Evolutionary conservation across 2,329 filamentous ascomycete species (phyloP).

Genomic region (Dactylellina leptospora): DNA sequence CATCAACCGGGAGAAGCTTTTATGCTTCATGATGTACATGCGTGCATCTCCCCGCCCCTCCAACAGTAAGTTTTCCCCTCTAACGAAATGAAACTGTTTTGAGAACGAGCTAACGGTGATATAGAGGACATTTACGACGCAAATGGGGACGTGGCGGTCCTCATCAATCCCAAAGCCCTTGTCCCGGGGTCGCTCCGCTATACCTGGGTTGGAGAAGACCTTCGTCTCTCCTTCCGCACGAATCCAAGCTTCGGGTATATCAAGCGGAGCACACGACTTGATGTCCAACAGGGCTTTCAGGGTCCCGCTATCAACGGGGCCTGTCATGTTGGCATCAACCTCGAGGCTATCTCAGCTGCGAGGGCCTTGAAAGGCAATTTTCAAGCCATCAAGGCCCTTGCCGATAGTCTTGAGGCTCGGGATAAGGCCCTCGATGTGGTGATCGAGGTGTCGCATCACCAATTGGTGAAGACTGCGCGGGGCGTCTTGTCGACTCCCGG

Average conservation of each 20-base stretch:
- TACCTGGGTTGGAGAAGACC: constrained; percentile 1
- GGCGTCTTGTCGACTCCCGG: not conserved
- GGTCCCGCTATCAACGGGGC: constrained; percentile 6
- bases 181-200: constrained; percentile 9
- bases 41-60: constrained; percentile 1
- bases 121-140: constrained; percentile 22
- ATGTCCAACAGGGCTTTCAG: not conserved
- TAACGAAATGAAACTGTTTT: not conserved
- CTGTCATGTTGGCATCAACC: constrained; percentile 33
- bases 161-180: constrained; percentile 19
- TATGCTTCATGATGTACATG: constrained; percentile 42
- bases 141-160: constrained; percentile 27
- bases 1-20: not conserved
- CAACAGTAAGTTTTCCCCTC: constrained; percentile 4
- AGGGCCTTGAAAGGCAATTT: not conserved
- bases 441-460: not conserved
- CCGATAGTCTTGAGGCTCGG: not conserved
- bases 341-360: not conserved
- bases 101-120: not conserved
- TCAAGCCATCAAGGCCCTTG: constrained; percentile 14
- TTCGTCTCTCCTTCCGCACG: constrained; percentile 16
- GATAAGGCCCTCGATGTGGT: constrained; percentile 11
- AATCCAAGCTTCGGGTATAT: not conserved
- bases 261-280: constrained; percentile 2
- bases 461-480: not conserved